These are phyloP conservation scores for Hypoxylon intermedium DNA, from an alignment of 495 filamentous ascomycete genomes.

Conservation along the genomic window DNA sequence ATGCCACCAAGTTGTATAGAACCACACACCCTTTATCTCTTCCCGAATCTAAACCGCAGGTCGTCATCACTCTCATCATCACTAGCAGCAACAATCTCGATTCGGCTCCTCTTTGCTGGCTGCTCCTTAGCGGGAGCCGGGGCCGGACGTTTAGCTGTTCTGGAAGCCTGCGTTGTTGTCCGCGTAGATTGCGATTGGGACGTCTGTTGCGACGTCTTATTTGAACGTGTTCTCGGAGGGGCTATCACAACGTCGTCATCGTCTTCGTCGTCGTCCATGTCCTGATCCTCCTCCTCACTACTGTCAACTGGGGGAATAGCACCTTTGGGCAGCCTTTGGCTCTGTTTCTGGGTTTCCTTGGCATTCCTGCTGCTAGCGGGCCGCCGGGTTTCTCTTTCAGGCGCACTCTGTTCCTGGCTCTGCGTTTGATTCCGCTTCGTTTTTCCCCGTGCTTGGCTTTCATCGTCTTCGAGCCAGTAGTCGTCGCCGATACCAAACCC, in stretches of 20 bases:
- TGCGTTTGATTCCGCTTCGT: conserved; percentile 43
- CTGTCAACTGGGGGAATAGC: conserved; percentile 44
- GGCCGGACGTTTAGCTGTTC: conserved; percentile 50
- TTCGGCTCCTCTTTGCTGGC: conserved; percentile 55
- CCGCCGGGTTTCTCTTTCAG: conserved; percentile 9
- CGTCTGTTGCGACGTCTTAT: conserved; percentile 32
- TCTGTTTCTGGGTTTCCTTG: conserved; percentile 10
- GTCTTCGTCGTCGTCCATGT: conserved; percentile 36
- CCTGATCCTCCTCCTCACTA: conserved; percentile 49
- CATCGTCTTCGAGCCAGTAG: conserved; percentile 71
- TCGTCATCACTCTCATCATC: conserved; percentile 60
- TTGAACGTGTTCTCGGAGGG: conserved; percentile 32
- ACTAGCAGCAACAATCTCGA: conserved; percentile 43
- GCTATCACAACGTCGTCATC: conserved; percentile 30
- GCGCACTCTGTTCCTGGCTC: conserved; percentile 32
- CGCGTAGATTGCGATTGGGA: conserved; percentile 46
- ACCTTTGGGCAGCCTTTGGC: conserved; percentile 9
- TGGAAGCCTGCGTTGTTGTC: conserved; percentile 39
- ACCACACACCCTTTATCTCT: conserved; percentile 46
- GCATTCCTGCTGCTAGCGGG: background rate
- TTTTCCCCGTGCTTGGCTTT: conserved; percentile 33
- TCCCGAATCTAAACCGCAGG: conserved; percentile 65
- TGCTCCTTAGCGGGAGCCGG: conserved; percentile 44
- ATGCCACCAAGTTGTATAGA: background rate
- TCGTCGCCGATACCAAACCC: conserved; percentile 85